phyloP scores from a whole-genome alignment of 2,329 filamentous ascomycete genomes.

The Botrytis squamosa region DNA sequence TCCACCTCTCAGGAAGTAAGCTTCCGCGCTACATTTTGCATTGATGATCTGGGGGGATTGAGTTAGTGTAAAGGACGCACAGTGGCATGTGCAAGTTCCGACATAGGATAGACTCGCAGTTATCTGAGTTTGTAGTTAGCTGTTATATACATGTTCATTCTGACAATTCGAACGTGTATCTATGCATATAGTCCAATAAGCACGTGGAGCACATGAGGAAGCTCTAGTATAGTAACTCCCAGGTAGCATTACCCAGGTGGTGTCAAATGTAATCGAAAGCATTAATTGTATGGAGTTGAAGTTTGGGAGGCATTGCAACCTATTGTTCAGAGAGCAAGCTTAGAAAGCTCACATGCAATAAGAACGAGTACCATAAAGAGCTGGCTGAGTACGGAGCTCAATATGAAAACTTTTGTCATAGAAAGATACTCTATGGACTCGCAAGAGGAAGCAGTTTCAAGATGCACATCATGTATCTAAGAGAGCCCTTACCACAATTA shows the following conservation, averaged over 20 bases:
- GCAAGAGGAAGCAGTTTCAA: not conserved
- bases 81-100: not conserved
- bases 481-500: not conserved
- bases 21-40: not conserved
- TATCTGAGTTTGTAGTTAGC: too few species aligned
- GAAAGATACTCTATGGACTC: not conserved
- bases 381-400: not conserved
- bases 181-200: not conserved
- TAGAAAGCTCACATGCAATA: not conserved
- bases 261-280: not conserved
- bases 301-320: not conserved
- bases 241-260: not conserved
- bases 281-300: not conserved
- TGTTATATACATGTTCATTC: not conserved
- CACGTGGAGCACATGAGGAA: not conserved
- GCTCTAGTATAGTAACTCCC: too few species aligned
- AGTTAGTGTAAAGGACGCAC: not conserved
- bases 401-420: not conserved
- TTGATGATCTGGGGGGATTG: not conserved
- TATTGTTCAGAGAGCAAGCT: not conserved
- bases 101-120: not conserved
- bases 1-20: not conserved
- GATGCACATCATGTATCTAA: not conserved
- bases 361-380: not conserved
- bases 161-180: not conserved